Evolutionary conservation across 805 yeast species (phyloP).

Genomic region (Clavispora santaluciae): DNA sequence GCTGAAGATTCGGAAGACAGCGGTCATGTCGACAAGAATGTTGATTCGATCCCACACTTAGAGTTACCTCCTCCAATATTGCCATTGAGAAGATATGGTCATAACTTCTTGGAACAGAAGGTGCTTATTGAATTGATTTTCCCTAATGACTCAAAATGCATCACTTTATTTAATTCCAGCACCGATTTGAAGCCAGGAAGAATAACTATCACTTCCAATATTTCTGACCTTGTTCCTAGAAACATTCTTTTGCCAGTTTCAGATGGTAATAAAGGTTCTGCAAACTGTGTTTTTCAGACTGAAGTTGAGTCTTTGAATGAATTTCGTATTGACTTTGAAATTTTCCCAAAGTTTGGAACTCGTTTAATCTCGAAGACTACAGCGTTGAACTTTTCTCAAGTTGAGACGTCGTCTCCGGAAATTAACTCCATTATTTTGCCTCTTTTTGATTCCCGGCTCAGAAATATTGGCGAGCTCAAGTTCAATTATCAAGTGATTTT

Average conservation of each 20-base stretch:
- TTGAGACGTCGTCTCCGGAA: conserved; percentile 38
- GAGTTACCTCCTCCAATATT: conserved; percentile 94
- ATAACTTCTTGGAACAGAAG: conserved; percentile 87
- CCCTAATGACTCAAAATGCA: conserved; percentile 43
- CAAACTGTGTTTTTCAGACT: conserved; percentile 75
- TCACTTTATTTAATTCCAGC: conserved; percentile 40
- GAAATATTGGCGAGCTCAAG: conserved; percentile 74
- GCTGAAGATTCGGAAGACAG: conserved; percentile 37
- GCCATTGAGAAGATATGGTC: conserved; percentile 92
- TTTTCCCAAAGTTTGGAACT: conserved; percentile 93
- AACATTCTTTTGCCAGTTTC: conserved; percentile 75
- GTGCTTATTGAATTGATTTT: conserved; percentile 76
- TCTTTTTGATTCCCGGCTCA: conserved; percentile 72
- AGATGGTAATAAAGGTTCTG: conserved; percentile 44
- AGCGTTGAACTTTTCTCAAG: conserved; percentile 52
- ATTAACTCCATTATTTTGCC: conserved; percentile 53
- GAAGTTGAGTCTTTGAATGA: conserved; percentile 59
- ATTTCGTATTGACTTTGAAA: conserved; percentile 78
- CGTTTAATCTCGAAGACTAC: conserved; percentile 85
- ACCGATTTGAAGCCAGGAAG: conserved; percentile 64
- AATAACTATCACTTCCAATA: conserved; percentile 71
- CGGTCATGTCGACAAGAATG: conserved; percentile 30
- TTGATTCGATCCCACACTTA: conserved; percentile 83
- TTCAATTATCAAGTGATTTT: conserved; percentile 78
- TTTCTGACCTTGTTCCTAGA: conserved; percentile 82